phyloP scores from a whole-genome alignment of 495 filamentous ascomycete genomes.

The Penicillium canescens region DNA sequence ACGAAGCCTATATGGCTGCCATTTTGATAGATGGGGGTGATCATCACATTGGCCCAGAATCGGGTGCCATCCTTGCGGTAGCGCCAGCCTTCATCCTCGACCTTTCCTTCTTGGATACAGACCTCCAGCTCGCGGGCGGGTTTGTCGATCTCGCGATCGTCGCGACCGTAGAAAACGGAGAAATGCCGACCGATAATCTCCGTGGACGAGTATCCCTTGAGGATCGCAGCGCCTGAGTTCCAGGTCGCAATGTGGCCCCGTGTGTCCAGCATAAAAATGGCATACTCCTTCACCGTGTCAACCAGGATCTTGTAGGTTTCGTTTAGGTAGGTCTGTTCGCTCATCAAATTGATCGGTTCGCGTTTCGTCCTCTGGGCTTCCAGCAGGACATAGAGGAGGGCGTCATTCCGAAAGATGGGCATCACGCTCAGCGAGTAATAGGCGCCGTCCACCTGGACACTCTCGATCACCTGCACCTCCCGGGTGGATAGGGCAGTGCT shows the following conservation, averaged over 20 bases:
- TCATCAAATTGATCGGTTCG: conserved; percentile 15
- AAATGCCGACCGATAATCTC: conserved; percentile 67
- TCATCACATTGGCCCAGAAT: conserved; percentile 70
- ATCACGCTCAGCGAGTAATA: conserved; percentile 47
- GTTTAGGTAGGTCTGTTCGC: conserved; percentile 48
- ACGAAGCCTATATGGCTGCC: conserved; percentile 62
- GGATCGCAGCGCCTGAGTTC: conserved; percentile 59
- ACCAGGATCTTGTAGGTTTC: conserved; percentile 64
- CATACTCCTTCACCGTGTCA: conserved; percentile 66
- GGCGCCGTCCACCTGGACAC: conserved; percentile 19
- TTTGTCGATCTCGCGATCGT: conserved; percentile 54
- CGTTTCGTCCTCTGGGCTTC: conserved; percentile 41
- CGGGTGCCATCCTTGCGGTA: conserved; percentile 60
- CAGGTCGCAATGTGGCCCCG: conserved; percentile 59
- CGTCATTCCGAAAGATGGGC: conserved; percentile 49
- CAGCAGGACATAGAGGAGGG: conserved; percentile 47
- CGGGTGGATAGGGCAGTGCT: conserved; percentile 44
- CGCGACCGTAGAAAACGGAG: conserved; percentile 59
- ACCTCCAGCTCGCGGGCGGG: conserved; percentile 56
- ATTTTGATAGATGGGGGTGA: conserved; percentile 59
- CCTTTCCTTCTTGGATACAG: conserved; percentile 58
- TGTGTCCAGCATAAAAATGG: conserved; percentile 66
- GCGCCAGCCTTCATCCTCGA: conserved; percentile 68
- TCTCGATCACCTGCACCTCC: conserved; percentile 30
- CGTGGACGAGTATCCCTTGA: conserved; percentile 57